Evolutionary conservation across 108 stramenopile species (phyloP), one percentile per base, ranked within the genome.

Genomic region (Chaetoceros tenuissimus): DNA sequence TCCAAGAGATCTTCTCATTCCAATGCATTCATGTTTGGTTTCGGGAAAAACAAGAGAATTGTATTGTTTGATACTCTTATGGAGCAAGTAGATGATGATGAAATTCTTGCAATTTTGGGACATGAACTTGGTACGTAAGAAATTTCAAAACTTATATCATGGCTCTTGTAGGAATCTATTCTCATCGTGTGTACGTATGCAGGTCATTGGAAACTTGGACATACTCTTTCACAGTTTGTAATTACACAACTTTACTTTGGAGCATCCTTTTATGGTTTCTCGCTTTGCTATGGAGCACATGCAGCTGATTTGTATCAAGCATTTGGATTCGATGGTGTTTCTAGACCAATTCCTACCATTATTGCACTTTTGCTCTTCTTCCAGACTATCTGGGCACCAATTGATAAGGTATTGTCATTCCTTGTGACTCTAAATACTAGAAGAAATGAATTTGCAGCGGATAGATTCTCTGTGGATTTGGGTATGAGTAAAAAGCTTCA

Each of bases 1-100:
- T 92, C 89, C 28, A 92, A 92, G 74, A 84, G 99, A 22, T 91
- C 88, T 3, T 77, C 84, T 57, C 99, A 99, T 82, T 90, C 87
- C 62, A 99, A 99, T 76, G 98, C 98, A 7, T 99, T 96, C 76
- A 95, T 99, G 87, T 98, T 94, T 81, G 97, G 97, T 20, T 95
- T 97, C 63, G 85, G 92, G 57, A 91, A 84, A 74, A 94, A 94
- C 80, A 97, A 98, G 78, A 84, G 99, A 46, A 98, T 99, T 67
- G 96, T 98, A 17, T 73, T 98, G n/a, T 99, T 94, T 64, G 99
- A 99, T 71, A 99, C 97, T 23, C 77, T 99, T 19, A 66, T 99
- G 65, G 73, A 84, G 26, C 89, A 90, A 62, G 88, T 88, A 23
- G 60, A 73, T 3, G 63, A 82, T 48, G 77, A 84, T 31, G 99